Base-by-base conservation (phyloP, 345 rosid genomes). In the Triadica sebifera region DNA sequence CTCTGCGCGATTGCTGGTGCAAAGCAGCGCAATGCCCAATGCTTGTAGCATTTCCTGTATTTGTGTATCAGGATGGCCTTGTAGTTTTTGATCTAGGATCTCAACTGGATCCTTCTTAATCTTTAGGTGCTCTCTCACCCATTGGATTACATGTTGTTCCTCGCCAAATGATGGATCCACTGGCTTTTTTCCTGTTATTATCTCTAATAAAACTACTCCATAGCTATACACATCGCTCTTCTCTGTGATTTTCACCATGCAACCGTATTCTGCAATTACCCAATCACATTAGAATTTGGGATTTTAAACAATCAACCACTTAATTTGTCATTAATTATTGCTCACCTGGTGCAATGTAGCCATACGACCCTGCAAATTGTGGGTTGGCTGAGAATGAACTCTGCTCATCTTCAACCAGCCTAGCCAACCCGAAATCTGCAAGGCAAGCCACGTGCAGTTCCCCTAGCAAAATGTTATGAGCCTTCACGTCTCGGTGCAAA, bases 271-370 rank as follows among this genome's bases (percentile, higher is more conserved):
- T 94, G 83, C 80, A 56, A 49, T 16, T 20, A 12, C 70, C 2
- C 17, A 65, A n/a, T n/a, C n/a, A n/a, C n/a, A 22, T 52, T 52
- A 57, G 69, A 68, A 69, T 29, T 29, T 29, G 34, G 34, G 34
- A 29, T 29, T 29, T 29, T 29, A 29, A 29, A 29, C 2, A 29
- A 29, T 29, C 34, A 29, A 29, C 34, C 34, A 1, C 34, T 29
- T 29, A 29, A 29, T 29, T 2, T 29, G 34, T 29, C 1, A 29
- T 29, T 29, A 29, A 29, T 1, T 29, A 13, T 51, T 51, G 71
- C 84, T 76, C 74, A 86, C 98, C 98, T 0, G 98, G 98, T 13
- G 98, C 98, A 43, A 94, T 92, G 94, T 94, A 94, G 52, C 98
- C 98, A 19, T 88, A 90, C 49, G 98, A 94, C 29, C 98, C 97